phyloP scores from a whole-genome alignment of 306 rosid genomes.

The Hippophae tibetana region DNA sequence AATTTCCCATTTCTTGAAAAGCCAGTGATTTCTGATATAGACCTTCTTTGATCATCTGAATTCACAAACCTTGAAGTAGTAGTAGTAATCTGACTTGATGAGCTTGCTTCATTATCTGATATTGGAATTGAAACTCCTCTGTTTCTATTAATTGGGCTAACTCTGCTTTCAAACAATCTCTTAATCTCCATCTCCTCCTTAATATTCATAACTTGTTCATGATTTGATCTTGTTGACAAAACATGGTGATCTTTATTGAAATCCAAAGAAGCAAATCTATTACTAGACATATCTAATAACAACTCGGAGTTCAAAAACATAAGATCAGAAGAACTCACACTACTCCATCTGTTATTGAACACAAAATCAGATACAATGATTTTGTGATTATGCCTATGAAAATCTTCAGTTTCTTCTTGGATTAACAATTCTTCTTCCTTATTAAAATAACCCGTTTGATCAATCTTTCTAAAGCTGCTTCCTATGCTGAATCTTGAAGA shows the following conservation, averaged over 20 bases:
- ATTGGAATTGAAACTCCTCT: constrained; percentile 20
- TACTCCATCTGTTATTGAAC: constrained; percentile 81
- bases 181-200: constrained; percentile 63
- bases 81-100: constrained; percentile 3
- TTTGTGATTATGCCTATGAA: constrained; percentile 66
- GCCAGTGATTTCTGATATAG: constrained; percentile 70
- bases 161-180: constrained; percentile 51
- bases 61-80: constrained; percentile 30
- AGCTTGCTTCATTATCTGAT: constrained; percentile 15
- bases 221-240: constrained; percentile 5
- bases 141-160: constrained; percentile 23
- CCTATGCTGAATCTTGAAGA: constrained; percentile 79
- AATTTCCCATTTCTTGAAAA: constrained; percentile 52
- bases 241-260: constrained; percentile 6
- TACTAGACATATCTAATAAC: constrained; percentile 50
- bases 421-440: constrained; percentile 44
- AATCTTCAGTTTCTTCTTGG: constrained; percentile 18
- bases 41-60: constrained; percentile 46
- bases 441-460: constrained; percentile 9
- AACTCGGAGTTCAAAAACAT: constrained; percentile 74
- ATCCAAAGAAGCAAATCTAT: constrained; percentile 40
- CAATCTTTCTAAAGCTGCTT: constrained; percentile 67
- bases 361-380: constrained; percentile 68
- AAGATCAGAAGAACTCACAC: constrained; percentile 75
- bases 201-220: constrained; percentile 36